Evolutionary conservation across 257 asterid species (phyloP), one percentile per base, ranked within the genome.

Genomic region (Cynanchum wilfordii): DNA sequence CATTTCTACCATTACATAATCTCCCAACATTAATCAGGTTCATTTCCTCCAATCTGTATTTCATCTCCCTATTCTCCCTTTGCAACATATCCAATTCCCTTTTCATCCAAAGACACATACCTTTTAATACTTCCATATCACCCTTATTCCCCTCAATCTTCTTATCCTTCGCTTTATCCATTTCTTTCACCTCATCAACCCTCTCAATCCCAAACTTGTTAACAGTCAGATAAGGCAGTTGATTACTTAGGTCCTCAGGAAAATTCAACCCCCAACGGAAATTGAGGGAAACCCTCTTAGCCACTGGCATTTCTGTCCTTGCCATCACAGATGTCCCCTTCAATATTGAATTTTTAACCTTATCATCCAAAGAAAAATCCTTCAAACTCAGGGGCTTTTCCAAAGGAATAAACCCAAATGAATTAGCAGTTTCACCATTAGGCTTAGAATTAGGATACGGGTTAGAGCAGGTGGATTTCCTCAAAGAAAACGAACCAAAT

Each of bases 71-170:
- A 74, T 90, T 90, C 63, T 82, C 93, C 67, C 79, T 84, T 1
- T 85, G 86, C 73, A 89, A 60, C 67, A 30, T 77, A 74, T 86
- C 96, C 86, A 93, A 60, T 80, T 93, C 97, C 56, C 79, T 87
- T 62, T 86, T 88, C 97, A 93, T 90, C 95, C 90, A 89, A 74
- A 77, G 77, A 69, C 88, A 87, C 88, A 85, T 82, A 15, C 92
- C 88, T 76, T 86, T 90, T 54, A 90, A 65, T 78, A 81, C 62
- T 72, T 89, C 93, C 3, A 74, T 6, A 69, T 92, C 90, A 0
- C 84, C 84, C 5, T 5, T n/a, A 62, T 68, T 76, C 2, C 55
- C 80, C 50, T 76, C 85, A 11, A 52, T 73, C 47, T 73, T 79
- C 82, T 79, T 80, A 70, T 79, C 78, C 64, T 72, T 76, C 54